Evolutionary conservation across 768 basidiomycete genomes (phyloP).

Genomic region (Trametes punicea): DNA sequence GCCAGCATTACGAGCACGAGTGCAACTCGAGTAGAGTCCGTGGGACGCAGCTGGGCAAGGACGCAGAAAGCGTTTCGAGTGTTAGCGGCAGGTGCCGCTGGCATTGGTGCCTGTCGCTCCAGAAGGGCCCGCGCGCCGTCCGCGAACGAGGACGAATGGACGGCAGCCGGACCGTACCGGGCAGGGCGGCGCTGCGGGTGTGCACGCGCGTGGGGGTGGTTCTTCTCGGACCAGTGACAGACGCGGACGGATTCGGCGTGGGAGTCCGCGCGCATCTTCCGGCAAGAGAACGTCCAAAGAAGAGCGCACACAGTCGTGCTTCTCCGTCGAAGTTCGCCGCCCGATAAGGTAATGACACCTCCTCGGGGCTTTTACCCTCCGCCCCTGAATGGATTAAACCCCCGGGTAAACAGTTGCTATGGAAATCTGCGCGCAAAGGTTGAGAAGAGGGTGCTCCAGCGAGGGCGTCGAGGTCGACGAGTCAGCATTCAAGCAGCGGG

Average conservation of each 20-base stretch:
- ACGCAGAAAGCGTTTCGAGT: not conserved
- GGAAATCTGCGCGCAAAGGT: constrained; percentile 2
- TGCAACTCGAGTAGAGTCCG: no score
- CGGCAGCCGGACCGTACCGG: not conserved
- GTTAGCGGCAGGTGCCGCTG: not conserved
- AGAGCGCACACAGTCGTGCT: not conserved
- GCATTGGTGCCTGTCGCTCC: not conserved
- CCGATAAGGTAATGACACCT: constrained; percentile 5
- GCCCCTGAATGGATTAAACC: not conserved
- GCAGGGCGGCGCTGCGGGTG: not conserved
- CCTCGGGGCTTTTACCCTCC: not conserved
- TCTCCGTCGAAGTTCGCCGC: constrained; percentile 6
- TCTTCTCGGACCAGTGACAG: not conserved
- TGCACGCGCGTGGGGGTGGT: not conserved
- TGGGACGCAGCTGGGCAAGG: not conserved
- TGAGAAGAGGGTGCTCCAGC: not conserved
- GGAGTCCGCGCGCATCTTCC: constrained; percentile 4
- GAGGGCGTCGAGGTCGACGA: not conserved
- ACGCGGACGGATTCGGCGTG: constrained; percentile 1
- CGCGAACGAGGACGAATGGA: not conserved
- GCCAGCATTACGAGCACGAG: no score
- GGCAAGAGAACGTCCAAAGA: not conserved
- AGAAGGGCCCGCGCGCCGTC: not conserved
- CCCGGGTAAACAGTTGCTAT: constrained; percentile 2
- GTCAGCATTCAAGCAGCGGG: not conserved